Percentiles rank a stretch among this genome's conserved stretches.
Evolutionary conservation across 305 asterid species (phyloP).

Genomic region (Lippia alba): DNA sequence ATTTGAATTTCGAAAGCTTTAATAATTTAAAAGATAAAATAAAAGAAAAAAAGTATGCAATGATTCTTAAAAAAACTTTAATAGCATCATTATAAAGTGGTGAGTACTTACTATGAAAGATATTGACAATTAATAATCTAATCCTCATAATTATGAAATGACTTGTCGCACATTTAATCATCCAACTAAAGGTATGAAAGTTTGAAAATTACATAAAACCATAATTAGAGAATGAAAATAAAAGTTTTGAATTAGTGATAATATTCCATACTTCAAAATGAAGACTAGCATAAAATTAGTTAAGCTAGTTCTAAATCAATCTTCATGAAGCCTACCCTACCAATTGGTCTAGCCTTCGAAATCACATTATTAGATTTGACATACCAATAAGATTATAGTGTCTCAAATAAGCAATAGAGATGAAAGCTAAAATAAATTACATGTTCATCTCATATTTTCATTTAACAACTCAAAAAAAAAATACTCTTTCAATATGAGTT

Average conservation of each 20-base stretch:
- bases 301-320: not conserved
- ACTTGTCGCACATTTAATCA: conserved; percentile 24
- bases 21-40: conserved; percentile 32
- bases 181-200: conserved; percentile 19
- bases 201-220: conserved; percentile 21
- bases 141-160: conserved; percentile 28
- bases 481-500: too few species aligned
- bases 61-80: conserved; percentile 33
- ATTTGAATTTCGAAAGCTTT: conserved; percentile 10
- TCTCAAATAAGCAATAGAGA: not conserved
- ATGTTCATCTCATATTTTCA: too few species aligned
- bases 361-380: not conserved
- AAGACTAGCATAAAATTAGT: conserved; percentile 34
- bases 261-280: conserved; percentile 32
- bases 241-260: conserved; percentile 29
- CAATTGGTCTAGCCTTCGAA: not conserved
- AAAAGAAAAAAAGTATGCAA: conserved; percentile 5
- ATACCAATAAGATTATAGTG: not conserved
- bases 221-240: not conserved
- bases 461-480: too few species aligned
- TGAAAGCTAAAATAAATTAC: too few species aligned
- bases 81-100: conserved; percentile 34
- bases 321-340: not conserved
- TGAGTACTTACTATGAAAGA: conserved; percentile 34
- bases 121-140: conserved; percentile 30